phyloP scores from a whole-genome alignment of 2,329 filamentous ascomycete genomes.

The Sporothrix pallida region DNA sequence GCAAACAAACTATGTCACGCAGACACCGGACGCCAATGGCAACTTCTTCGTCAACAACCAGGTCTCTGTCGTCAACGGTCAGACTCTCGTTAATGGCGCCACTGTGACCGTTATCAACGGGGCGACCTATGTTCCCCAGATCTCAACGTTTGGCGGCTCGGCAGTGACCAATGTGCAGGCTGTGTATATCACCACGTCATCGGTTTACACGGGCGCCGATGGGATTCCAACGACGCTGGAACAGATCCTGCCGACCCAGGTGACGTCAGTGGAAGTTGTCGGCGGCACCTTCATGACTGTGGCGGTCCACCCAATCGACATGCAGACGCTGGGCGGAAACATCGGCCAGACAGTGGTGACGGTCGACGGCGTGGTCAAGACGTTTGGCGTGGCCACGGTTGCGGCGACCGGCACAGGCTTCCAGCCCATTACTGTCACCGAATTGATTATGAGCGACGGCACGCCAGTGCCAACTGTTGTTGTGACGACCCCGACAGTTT shows the following conservation, averaged over 20 bases:
- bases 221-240: slow-evolving; percentile 2
- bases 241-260: slow-evolving; percentile 30
- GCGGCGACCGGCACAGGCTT: slow-evolving; percentile 36
- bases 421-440: slow-evolving; percentile 39
- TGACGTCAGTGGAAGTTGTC: slow-evolving; percentile 36
- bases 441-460: slow-evolving; percentile 42
- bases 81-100: background rate
- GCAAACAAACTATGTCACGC: background rate
- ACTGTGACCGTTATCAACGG: slow-evolving; percentile 12
- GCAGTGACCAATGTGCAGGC: slow-evolving; percentile 24
- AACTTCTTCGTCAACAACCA: slow-evolving; percentile 27
- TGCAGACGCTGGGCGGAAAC: background rate
- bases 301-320: background rate
- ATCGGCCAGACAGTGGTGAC: slow-evolving; percentile 23
- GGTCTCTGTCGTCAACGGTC: slow-evolving; percentile 3
- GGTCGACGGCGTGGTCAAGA: background rate
- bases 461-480: slow-evolving; percentile 40
- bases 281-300: slow-evolving; percentile 28
- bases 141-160: slow-evolving; percentile 35
- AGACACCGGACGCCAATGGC: slow-evolving; percentile 24
- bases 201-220: slow-evolving; percentile 6
- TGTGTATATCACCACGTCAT: slow-evolving; percentile 10
- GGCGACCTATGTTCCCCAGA: slow-evolving; percentile 28
- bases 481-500: slow-evolving; percentile 42
- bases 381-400: slow-evolving; percentile 30